These are phyloP conservation scores for Hypoxylon perforatum DNA, from an alignment of 495 filamentous ascomycete genomes.

Conservation along the genomic window DNA sequence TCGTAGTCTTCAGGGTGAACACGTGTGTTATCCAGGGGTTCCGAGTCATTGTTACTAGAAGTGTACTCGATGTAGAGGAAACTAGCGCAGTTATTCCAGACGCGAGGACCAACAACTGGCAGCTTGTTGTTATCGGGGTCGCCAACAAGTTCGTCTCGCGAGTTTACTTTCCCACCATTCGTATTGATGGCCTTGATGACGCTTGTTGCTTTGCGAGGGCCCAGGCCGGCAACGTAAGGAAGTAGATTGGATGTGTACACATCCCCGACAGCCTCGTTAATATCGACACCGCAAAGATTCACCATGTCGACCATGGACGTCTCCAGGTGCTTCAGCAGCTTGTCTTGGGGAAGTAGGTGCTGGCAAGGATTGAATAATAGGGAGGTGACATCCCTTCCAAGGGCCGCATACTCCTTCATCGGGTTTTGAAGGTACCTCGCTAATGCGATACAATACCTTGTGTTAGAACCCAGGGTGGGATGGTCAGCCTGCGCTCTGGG, in stretches of 20 bases:
- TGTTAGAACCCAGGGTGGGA: slow-evolving; percentile 77
- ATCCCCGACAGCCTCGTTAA: slow-evolving; percentile 88
- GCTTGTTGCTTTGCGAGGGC: slow-evolving; percentile 88
- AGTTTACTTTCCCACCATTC: slow-evolving; percentile 84
- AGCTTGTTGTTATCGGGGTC: slow-evolving; percentile 79
- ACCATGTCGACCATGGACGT: slow-evolving; percentile 98
- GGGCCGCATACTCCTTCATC: slow-evolving; percentile 92
- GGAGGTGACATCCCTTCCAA: slow-evolving; percentile 87
- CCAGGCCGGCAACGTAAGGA: slow-evolving; percentile 91
- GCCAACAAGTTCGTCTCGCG: slow-evolving; percentile 86
- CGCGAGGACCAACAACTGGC: slow-evolving; percentile 85
- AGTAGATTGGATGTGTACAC: slow-evolving; percentile 84
- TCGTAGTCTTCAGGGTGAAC: slow-evolving; percentile 99
- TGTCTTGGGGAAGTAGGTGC: slow-evolving; percentile 85
- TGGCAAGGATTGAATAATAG: slow-evolving; percentile 90
- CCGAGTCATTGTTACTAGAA: slow-evolving; percentile 77
- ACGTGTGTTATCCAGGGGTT: slow-evolving; percentile 95
- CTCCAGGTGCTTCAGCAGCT: slow-evolving; percentile 85
- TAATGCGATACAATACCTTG: slow-evolving; percentile 87
- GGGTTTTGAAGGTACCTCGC: slow-evolving; percentile 93
- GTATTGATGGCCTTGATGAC: slow-evolving; percentile 90
- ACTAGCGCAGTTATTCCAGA: slow-evolving; percentile 96
- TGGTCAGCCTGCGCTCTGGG: slow-evolving; percentile 83
- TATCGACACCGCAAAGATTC: slow-evolving; percentile 92
- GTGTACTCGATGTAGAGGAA: slow-evolving; percentile 92